Evolutionary conservation across 371 early-diverging fungal genomes (phyloP).

Genomic region (Blakeslea trispora): DNA sequence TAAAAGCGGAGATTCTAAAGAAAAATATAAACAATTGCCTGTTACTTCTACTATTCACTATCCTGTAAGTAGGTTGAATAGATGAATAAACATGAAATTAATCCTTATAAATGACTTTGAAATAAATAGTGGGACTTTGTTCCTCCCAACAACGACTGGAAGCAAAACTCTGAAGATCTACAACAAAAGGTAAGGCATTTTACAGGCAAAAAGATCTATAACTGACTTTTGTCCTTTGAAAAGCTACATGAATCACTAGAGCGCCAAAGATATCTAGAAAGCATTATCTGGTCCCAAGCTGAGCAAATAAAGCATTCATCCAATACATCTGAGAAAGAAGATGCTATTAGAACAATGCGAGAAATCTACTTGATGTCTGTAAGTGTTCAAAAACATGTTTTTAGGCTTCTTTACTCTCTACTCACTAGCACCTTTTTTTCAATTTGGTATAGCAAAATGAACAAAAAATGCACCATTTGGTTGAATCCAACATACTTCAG

Average conservation of each 20-base stretch:
- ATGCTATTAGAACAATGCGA: slow-evolving; percentile 34
- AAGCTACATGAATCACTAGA: slow-evolving; percentile 33
- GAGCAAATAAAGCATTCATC: slow-evolving; percentile 31
- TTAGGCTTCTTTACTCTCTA: too few relatives aligned
- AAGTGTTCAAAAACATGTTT: too few relatives aligned
- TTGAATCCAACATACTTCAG: slow-evolving; percentile 28
- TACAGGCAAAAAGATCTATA: background rate
- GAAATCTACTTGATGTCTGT: slow-evolving; percentile 34
- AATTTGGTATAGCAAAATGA: slow-evolving; percentile 37
- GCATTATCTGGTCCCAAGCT: slow-evolving; percentile 31
- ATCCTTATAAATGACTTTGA: too few relatives aligned
- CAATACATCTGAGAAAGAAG: slow-evolving; percentile 9
- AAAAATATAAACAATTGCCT: slow-evolving; percentile 11
- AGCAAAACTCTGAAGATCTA: slow-evolving; percentile 25
- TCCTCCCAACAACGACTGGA: slow-evolving; percentile 19
- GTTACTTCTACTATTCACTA: slow-evolving; percentile 23
- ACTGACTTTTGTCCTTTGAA: background rate
- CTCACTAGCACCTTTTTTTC: too few relatives aligned
- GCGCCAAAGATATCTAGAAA: slow-evolving; percentile 29
- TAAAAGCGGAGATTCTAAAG: slow-evolving; percentile 13
- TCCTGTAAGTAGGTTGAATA: slow-evolving; percentile 21
- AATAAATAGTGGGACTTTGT: slow-evolving; percentile 29
- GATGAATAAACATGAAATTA: background rate
- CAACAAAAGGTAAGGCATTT: slow-evolving; percentile 29
- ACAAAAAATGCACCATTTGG: slow-evolving; percentile 22